These are phyloP conservation scores for Paraconiothyrium brasiliense DNA, from an alignment of 2,329 filamentous ascomycete species.

Conservation along the genomic window DNA sequence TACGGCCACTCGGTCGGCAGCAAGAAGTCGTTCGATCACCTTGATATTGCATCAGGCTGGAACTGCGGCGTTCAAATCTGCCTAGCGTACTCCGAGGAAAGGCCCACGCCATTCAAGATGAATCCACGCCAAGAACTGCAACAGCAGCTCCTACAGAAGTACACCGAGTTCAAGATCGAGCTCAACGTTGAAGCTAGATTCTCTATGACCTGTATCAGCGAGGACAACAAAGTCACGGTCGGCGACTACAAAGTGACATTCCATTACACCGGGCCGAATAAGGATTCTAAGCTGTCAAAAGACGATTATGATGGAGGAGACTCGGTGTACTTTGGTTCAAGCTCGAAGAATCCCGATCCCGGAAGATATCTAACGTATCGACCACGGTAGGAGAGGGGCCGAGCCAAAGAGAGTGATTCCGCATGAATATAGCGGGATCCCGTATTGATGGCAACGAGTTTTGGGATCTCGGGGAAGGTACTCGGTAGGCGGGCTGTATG, in stretches of 20 bases:
- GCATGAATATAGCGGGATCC: too few species aligned
- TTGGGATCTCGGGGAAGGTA: not conserved
- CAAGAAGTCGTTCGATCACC: too few species aligned
- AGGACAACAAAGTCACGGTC: not conserved
- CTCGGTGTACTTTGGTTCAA: not conserved
- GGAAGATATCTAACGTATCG: not conserved
- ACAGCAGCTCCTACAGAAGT: too few species aligned
- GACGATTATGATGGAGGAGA: not conserved
- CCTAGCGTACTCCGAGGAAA: too few species aligned
- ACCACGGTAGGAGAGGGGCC: too few species aligned
- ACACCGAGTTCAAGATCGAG: not conserved
- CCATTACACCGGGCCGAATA: not conserved
- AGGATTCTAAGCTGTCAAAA: not conserved
- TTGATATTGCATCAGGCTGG: too few species aligned
- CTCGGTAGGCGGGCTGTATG: not conserved
- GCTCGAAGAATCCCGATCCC: not conserved
- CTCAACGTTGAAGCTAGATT: not conserved
- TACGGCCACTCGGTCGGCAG: too few species aligned
- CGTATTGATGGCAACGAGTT: not conserved
- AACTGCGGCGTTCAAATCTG: too few species aligned
- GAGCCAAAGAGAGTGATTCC: too few species aligned
- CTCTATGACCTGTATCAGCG: too few species aligned
- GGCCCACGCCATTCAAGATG: too few species aligned
- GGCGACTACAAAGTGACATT: not conserved
- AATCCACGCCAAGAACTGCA: too few species aligned